Percentiles rank a stretch among this genome's conserved stretches.
Evolutionary conservation across 495 filamentous ascomycete species (phyloP).

Genomic region (Penicillium macrosclerotiorum): DNA sequence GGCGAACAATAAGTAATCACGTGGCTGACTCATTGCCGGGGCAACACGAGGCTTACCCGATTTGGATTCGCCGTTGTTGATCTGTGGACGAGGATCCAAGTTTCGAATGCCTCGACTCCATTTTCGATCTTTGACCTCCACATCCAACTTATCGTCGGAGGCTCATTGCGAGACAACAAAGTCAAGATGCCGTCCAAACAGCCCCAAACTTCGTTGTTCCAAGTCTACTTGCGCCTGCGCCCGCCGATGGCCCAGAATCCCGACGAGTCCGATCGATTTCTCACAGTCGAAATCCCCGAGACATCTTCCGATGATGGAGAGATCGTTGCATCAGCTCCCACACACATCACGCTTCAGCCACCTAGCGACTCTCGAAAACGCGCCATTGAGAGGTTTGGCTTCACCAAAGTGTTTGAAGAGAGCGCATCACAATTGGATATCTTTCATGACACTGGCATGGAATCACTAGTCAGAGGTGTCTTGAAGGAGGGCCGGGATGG

Average conservation of each 20-base stretch:
- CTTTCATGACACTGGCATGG: constrained; percentile 77
- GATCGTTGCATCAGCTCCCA: constrained; percentile 51
- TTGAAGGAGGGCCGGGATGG: constrained; percentile 82
- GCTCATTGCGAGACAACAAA: neutral
- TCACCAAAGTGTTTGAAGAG: constrained; percentile 92
- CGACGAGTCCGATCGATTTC: constrained; percentile 63
- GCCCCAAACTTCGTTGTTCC: constrained; percentile 67
- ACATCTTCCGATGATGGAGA: constrained; percentile 23
- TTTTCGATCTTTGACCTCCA: constrained; percentile 10
- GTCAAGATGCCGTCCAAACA: constrained; percentile 36
- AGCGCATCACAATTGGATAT: constrained; percentile 78
- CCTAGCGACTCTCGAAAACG: constrained; percentile 75
- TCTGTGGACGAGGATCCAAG: constrained; percentile 17
- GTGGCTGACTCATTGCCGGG: constrained; percentile 14
- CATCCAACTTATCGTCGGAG: constrained; percentile 7
- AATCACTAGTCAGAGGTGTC: constrained; percentile 74
- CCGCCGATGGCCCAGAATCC: constrained; percentile 54
- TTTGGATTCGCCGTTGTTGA: constrained; percentile 13
- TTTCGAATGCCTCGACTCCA: constrained; percentile 4
- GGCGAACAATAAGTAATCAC: neutral
- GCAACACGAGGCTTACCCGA: constrained; percentile 14
- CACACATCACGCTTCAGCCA: constrained; percentile 84
- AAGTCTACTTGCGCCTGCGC: constrained; percentile 88
- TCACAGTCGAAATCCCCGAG: constrained; percentile 66
- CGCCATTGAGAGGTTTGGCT: constrained; percentile 89